phyloP scores from a whole-genome alignment of 140 eudicot genomes.

The Ambrosia hybrid region DNA sequence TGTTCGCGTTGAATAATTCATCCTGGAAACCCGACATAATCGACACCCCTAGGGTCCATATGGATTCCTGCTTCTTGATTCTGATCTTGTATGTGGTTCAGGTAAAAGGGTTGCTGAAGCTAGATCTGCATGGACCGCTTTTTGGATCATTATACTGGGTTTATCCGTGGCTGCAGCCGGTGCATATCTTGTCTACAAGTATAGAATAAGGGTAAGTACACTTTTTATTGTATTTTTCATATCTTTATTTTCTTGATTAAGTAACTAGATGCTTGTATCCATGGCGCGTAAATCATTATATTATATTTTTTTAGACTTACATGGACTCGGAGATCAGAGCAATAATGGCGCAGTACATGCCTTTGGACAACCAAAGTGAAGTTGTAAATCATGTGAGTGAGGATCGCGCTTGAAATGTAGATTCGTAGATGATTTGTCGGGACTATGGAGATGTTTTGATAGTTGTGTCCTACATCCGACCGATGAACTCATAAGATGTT shows the following conservation, averaged over 20 bases:
- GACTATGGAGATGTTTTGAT: slow-evolving; percentile 30
- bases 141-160: slow-evolving; percentile 71
- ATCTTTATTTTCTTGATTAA: not conserved
- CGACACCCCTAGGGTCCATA: not conserved
- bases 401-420: slow-evolving; percentile 47
- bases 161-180: slow-evolving; percentile 65
- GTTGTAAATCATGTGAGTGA: slow-evolving; percentile 61
- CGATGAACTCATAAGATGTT: slow-evolving; percentile 35
- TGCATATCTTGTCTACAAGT: slow-evolving; percentile 77
- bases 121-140: slow-evolving; percentile 78
- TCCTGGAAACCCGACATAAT: no score
- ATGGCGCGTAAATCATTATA: not conserved
- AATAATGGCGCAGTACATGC: slow-evolving; percentile 94
- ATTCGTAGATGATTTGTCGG: slow-evolving; percentile 16
- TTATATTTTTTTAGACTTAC: slow-evolving; percentile 50
- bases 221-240: not conserved
- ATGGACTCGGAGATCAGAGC: slow-evolving; percentile 98
- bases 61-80: slow-evolving; percentile 7
- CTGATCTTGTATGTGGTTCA: slow-evolving; percentile 38
- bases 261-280: not conserved
- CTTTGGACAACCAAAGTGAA: slow-evolving; percentile 80
- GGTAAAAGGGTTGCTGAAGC: slow-evolving; percentile 66
- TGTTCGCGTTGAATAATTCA: no score
- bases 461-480: slow-evolving; percentile 35
- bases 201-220: slow-evolving; percentile 77